Percentiles rank a stretch among this genome's conserved stretches.
phyloP scores from a whole-genome alignment of 768 basidiomycete species.

The Mycena olivaceomarginata region DNA sequence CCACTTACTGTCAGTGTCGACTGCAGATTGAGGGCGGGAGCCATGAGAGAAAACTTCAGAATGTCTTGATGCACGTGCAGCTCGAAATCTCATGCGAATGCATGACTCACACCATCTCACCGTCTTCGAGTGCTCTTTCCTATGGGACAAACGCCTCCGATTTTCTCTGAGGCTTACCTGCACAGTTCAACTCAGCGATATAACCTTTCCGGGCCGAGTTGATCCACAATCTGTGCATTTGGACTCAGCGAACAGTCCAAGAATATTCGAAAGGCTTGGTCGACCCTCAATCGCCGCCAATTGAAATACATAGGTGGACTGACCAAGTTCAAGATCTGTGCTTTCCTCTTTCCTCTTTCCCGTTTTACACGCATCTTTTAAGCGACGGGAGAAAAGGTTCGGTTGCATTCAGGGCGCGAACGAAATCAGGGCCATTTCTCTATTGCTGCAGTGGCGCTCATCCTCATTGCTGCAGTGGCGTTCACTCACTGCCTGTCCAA shows the following conservation, averaged over 20 bases:
- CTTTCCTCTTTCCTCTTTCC: slow-evolving; percentile 1
- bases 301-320: neutral
- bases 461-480: no score
- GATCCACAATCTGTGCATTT: neutral
- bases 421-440: neutral
- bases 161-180: neutral
- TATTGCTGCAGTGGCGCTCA: no score
- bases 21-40: slow-evolving; percentile 24
- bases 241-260: neutral
- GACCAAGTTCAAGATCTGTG: no score
- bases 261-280: neutral
- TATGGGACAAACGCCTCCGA: neutral
- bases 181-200: neutral
- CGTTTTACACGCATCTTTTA: neutral
- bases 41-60: neutral
- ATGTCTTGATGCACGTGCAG: slow-evolving; percentile 9
- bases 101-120: neutral
- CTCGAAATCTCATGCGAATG: neutral
- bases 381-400: slow-evolving; percentile 6
- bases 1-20: slow-evolving; percentile 34
- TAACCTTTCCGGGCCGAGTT: neutral
- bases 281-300: neutral
- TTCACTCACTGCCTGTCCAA: neutral
- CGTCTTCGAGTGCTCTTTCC: neutral
- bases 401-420: neutral